Evolutionary conservation across 805 yeast genomes (phyloP).

Genomic region (Hanseniaspora clermontiae): DNA sequence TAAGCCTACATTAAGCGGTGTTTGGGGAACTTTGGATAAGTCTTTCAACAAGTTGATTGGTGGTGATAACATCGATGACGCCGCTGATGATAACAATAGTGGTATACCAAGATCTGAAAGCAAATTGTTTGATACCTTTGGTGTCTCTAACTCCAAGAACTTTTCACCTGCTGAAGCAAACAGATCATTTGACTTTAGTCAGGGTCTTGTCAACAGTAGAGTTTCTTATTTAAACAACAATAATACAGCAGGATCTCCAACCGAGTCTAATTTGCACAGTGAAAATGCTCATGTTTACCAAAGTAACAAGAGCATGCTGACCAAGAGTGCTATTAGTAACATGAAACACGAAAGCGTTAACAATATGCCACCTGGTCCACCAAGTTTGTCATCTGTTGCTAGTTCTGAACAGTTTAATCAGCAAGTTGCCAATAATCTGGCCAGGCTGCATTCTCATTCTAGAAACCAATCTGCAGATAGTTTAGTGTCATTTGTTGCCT

Average conservation of each 20-base stretch:
- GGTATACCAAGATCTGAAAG: slow-evolving; percentile 22
- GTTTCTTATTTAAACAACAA: neutral
- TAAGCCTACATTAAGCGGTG: slow-evolving; percentile 61
- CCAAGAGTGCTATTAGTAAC: slow-evolving; percentile 8
- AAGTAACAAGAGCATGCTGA: neutral
- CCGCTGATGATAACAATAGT: slow-evolving; percentile 28
- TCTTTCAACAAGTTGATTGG: slow-evolving; percentile 67
- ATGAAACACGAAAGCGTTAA: slow-evolving; percentile 3
- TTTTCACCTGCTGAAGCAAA: slow-evolving; percentile 32
- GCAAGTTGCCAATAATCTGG: slow-evolving; percentile 11
- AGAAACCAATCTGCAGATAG: slow-evolving; percentile 13
- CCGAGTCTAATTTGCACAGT: neutral
- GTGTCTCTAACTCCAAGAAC: slow-evolving; percentile 54
- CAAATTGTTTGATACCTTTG: slow-evolving; percentile 59
- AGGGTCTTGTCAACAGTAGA: neutral
- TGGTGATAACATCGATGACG: slow-evolving; percentile 51
- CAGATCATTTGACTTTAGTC: slow-evolving; percentile 9
- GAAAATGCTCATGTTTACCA: neutral
- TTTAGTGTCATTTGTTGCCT: slow-evolving; percentile 4
- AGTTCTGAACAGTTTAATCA: slow-evolving; percentile 13
- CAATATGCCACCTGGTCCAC: slow-evolving; percentile 5
- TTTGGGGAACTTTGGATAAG: slow-evolving; percentile 82
- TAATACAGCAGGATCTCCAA: neutral
- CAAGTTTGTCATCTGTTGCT: slow-evolving; percentile 7
- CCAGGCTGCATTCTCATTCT: slow-evolving; percentile 9